Evolutionary conservation across 495 filamentous ascomycete species (phyloP), one percentile per base, ranked within the genome.

Genomic region (Daldinia bambusicola): DNA sequence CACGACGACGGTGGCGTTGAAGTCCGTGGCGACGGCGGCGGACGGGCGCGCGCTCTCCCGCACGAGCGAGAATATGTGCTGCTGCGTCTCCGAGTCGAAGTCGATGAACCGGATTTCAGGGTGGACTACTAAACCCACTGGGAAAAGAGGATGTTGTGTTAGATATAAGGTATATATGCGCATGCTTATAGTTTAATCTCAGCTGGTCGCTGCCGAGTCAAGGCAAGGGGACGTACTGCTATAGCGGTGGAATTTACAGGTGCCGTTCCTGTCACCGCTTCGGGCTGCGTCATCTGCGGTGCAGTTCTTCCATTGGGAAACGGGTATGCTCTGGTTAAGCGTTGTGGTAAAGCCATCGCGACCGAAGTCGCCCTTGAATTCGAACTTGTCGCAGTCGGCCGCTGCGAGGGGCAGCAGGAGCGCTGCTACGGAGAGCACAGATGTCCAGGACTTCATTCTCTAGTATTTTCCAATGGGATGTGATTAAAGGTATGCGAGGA

Each of bases 341-440:
- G 45, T 38, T 3, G 41, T 59, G 43, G 31, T 53, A n/a, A 66
- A 52, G 22, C 63, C 63, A 20, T 66, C 55, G n/a, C 34, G 12
- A 18, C 63, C 55, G 10, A n/a, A 7, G 14, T 55, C 0, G n/a
- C 55, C 55, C 20, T 14, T 58, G 34, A 66, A 66, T 7, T 36
- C 45, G 43, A 66, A 41, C 10, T 59, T 59, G 4, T 59, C 63
- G 55, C 63, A 66, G n/a, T 66, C 63, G 20, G 55, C 63, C 45
- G 55, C 63, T 10, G 13, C 63, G 0, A 66, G 45, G 16, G 63
- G 55, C 26, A 57, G 40, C 63, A 59, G 20, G 14, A 58, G 34
- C 22, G 63, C 55, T n/a, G 37, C 22, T 2, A 31, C 18, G 9
- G 63, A 66, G 45, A 53, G 9, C 38, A 13, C 20, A 0, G 55